Conservation (phyloP, 2,329 filamentous ascomycete genomes). For the Alternaria triticimaculans region DNA sequence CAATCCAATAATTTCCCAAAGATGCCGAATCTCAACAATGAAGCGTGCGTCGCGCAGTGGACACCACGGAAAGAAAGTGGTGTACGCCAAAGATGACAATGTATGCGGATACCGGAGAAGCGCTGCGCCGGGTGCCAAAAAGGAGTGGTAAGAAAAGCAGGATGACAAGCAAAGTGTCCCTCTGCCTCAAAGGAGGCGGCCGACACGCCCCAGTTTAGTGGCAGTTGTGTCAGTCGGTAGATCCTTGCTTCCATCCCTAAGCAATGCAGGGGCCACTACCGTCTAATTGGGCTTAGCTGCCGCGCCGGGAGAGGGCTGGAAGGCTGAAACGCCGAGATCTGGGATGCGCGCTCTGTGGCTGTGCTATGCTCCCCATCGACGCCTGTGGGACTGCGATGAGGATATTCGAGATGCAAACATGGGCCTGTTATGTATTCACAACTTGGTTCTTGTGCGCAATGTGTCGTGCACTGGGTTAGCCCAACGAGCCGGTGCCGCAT, state of each 20-base stretch:
- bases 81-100: not conserved
- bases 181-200: not conserved
- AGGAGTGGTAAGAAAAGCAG: not conserved
- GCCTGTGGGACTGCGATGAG: not conserved
- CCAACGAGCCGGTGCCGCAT: not conserved
- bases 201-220: constrained; percentile 2
- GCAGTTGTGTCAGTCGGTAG: not conserved
- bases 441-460: not conserved
- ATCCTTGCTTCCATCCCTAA: not conserved
- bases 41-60: not conserved
- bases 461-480: not conserved
- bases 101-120: not conserved
- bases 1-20: not conserved
- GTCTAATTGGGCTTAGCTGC: not conserved
- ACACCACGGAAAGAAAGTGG: not conserved
- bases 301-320: not conserved
- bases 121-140: not conserved
- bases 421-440: not conserved
- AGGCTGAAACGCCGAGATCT: not conserved
- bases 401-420: not conserved
- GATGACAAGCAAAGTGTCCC: not conserved
- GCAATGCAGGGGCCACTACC: not conserved
- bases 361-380: not conserved
- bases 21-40: not conserved
- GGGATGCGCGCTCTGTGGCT: not conserved